Evolutionary conservation across 176 grass and related monocot genomes (phyloP).

Genomic region (Saccharum officinarum): DNA sequence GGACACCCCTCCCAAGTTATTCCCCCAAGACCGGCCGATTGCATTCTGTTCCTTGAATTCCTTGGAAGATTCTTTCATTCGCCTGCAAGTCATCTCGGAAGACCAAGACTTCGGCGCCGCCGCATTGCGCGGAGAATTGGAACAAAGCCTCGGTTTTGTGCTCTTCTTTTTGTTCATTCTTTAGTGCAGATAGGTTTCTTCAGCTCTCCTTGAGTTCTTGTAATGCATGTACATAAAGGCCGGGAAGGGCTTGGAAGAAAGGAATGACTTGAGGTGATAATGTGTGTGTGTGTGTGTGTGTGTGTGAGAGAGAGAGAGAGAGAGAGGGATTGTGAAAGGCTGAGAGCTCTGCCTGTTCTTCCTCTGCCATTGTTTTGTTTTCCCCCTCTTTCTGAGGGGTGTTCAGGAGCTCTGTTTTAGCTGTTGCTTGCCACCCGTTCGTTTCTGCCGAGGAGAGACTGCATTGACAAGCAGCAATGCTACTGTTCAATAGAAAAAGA

Average conservation of each 20-base stretch:
- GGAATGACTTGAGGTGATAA: slow-evolving; percentile 52
- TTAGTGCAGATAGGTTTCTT: slow-evolving; percentile 32
- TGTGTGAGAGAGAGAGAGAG: not conserved
- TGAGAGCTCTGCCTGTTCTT: slow-evolving; percentile 24
- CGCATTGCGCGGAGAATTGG: slow-evolving; percentile 18
- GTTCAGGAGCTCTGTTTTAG: not conserved
- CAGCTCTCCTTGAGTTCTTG: slow-evolving; percentile 17
- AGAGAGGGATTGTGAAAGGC: slow-evolving; percentile 4
- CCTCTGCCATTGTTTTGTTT: slow-evolving; percentile 2
- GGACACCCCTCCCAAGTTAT: slow-evolving; percentile 44
- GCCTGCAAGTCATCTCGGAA: slow-evolving; percentile 38
- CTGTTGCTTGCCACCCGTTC: not conserved
- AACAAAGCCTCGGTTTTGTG: slow-evolving; percentile 12
- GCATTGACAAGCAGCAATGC: slow-evolving; percentile 37
- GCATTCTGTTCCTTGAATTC: slow-evolving; percentile 32
- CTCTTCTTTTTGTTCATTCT: slow-evolving; percentile 39
- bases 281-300: no score
- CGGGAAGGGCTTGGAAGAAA: slow-evolving; percentile 49
- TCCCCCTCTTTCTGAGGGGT: not conserved
- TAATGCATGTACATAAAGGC: slow-evolving; percentile 39
- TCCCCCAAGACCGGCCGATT: not conserved
- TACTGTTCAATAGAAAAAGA: slow-evolving; percentile 43
- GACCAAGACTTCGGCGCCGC: not conserved
- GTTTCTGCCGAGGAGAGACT: slow-evolving; percentile 6
- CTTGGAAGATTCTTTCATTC: slow-evolving; percentile 66